Base-by-base conservation (phyloP, 495 filamentous ascomycete species). In the Aspergillus mulundensis region DNA sequence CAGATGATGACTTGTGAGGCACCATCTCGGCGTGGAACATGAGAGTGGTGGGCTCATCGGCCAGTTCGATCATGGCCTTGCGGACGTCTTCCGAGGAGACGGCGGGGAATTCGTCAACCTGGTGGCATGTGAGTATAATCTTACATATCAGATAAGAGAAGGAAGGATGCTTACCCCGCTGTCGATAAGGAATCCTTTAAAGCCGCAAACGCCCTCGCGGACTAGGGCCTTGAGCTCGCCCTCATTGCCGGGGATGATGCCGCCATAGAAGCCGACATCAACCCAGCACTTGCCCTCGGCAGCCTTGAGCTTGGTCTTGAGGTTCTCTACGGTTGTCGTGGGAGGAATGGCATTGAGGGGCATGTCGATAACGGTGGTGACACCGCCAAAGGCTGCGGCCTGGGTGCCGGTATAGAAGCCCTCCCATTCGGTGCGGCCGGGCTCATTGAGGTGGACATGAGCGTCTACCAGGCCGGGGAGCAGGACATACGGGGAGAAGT, bases 21-120 rank as follows among this genome's bases (percentile, higher is more conserved):
- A 96, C 85, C 91, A 96, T 97, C 72, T 98, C 94, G 18, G 94
- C 94, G 64, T 98, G 94, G 74, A 98, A 98, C 93, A 98, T 97
- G 41, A 97, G 77, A 0, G 89, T 93, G 15, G 94, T 98, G 42
- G 89, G 80, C 36, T 81, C 73, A 61, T 88, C 84, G 38, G 86
- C 86, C 49, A 98, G 79, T 43, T 86, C 89, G 7, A 70, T 78
- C 84, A 98, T 89, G 41, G 85, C 92, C 42, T 84, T 80, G 0
- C 82, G 77, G 59, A 98, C 86, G 68, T 97, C 94, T 1, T 70
- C 75, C 1, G 87, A 79, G 0, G 86, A 88, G 12, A 98, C 89
- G 32, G 91, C 90, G 0, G 94, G 94, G 71, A 98, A 98, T 65
- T 98, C 94, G 18, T 94, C 89, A 25, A 98, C 90, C 90, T 90